Percentiles rank a stretch among this genome's conserved stretches.
phyloP scores from a whole-genome alignment of 257 asterid species.

The Solanum sejunctum region DNA sequence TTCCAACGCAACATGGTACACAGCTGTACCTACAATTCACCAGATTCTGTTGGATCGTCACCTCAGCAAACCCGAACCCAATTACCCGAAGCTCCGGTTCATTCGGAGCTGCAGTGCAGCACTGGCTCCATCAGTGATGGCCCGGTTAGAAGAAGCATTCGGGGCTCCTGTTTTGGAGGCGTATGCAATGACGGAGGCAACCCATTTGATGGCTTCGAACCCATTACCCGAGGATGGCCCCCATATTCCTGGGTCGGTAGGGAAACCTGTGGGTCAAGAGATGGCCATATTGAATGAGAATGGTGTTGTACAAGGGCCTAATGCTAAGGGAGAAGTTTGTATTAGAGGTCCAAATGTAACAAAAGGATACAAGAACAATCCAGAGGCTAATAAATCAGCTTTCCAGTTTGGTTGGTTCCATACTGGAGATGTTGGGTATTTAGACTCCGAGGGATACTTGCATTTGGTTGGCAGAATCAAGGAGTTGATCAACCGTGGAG shows the following conservation, averaged over 20 bases:
- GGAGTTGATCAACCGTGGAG: constrained; percentile 93
- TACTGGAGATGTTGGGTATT: constrained; percentile 69
- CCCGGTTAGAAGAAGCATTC: constrained; percentile 79
- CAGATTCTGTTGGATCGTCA: constrained; percentile 88
- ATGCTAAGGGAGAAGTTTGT: constrained; percentile 69
- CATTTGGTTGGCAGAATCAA: constrained; percentile 93
- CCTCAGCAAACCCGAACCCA: constrained; percentile 44
- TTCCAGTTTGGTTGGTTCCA: constrained; percentile 85
- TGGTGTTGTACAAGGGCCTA: constrained; percentile 47
- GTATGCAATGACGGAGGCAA: constrained; percentile 92
- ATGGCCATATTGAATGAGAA: constrained; percentile 67
- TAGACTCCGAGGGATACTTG: constrained; percentile 71
- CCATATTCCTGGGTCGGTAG: constrained; percentile 73
- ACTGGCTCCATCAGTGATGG: constrained; percentile 72
- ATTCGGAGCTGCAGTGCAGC: constrained; percentile 98
- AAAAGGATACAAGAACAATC: constrained; percentile 72
- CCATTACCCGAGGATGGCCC: constrained; percentile 78
- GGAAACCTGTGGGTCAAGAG: constrained; percentile 86
- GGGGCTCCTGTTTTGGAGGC: constrained; percentile 83
- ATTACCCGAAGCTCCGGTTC: constrained; percentile 78
- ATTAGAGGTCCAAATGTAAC: constrained; percentile 86
- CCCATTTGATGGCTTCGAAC: constrained; percentile 82
- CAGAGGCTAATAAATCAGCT: constrained; percentile 72
- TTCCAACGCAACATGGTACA: constrained; percentile 85
- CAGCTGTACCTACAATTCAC: constrained; percentile 95